Evolutionary conservation across 768 basidiomycete species (phyloP).

Genomic region (Psilocybe cubensis): DNA sequence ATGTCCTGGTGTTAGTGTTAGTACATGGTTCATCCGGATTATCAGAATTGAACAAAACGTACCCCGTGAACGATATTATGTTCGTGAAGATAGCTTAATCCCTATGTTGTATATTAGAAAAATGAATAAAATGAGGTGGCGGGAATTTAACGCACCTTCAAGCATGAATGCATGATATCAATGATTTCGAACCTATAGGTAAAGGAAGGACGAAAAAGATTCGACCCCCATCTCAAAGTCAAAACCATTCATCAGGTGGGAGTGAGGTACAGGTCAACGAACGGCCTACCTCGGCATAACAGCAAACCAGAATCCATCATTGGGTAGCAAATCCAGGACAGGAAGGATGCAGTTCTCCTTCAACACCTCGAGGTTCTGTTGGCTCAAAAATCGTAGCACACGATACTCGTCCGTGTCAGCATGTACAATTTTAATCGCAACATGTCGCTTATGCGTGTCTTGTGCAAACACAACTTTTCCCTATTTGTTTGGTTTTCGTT

Average conservation of each 20-base stretch:
- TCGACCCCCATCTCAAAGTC: neutral
- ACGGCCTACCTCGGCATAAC: slow-evolving; percentile 31
- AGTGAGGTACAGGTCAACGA: no score
- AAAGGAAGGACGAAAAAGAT: neutral
- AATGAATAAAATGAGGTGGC: neutral
- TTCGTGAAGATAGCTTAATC: neutral
- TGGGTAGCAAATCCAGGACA: slow-evolving; percentile 24
- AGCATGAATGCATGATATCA: neutral
- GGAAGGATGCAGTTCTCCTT: slow-evolving; percentile 20
- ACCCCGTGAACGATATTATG: neutral
- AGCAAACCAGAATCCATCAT: slow-evolving; percentile 23
- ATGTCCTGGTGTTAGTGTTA: neutral
- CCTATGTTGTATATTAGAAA: fast-evolving
- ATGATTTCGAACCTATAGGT: neutral
- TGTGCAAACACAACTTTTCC: slow-evolving; percentile 21
- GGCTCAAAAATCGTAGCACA: slow-evolving; percentile 17
- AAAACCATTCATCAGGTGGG: no score
- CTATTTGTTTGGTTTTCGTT: neutral
- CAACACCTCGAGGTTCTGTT: slow-evolving; percentile 5
- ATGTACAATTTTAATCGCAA: slow-evolving; percentile 27
- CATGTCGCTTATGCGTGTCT: slow-evolving; percentile 20
- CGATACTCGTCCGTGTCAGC: slow-evolving; percentile 22
- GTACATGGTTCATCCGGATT: neutral
- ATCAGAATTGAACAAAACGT: neutral
- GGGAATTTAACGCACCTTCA: neutral